Evolutionary conservation across 306 rosid species (phyloP).

Genomic region (Sicyos edulis): DNA sequence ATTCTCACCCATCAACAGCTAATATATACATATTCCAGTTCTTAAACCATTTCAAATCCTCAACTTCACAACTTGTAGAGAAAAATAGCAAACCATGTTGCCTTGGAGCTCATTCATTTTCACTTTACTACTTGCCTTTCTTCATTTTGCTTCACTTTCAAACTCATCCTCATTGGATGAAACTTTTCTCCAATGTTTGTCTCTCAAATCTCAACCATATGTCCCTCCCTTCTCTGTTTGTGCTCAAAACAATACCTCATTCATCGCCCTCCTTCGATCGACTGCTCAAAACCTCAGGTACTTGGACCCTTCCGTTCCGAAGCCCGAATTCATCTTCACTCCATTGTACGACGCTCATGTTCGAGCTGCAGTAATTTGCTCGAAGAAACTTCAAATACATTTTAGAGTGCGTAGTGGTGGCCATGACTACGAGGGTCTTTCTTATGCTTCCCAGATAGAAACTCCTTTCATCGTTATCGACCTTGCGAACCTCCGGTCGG

Average conservation of each 20-base stretch:
- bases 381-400: constrained; percentile 47
- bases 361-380: constrained; percentile 53
- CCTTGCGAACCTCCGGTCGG: constrained; percentile 43
- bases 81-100: constrained; percentile 24
- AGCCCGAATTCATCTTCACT: constrained; percentile 62
- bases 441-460: constrained; percentile 51
- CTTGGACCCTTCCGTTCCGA: constrained; percentile 50
- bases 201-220: constrained; percentile 26
- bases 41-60: not conserved
- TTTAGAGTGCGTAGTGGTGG: constrained; percentile 73
- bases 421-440: constrained; percentile 79
- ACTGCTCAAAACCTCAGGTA: constrained; percentile 62
- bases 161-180: constrained; percentile 32
- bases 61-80: not conserved
- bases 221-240: constrained; percentile 39
- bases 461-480: constrained; percentile 53
- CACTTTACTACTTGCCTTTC: constrained; percentile 22
- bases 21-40: not conserved
- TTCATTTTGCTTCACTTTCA: constrained; percentile 23
- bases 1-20: not conserved
- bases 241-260: constrained; percentile 36
- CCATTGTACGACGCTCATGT: constrained; percentile 53
- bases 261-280: constrained; percentile 44
- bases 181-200: constrained; percentile 40
- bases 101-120: constrained; percentile 22